These are phyloP conservation scores for Rhododendron simsii DNA, from an alignment of 148 eudicot species.

Conservation along the genomic window DNA sequence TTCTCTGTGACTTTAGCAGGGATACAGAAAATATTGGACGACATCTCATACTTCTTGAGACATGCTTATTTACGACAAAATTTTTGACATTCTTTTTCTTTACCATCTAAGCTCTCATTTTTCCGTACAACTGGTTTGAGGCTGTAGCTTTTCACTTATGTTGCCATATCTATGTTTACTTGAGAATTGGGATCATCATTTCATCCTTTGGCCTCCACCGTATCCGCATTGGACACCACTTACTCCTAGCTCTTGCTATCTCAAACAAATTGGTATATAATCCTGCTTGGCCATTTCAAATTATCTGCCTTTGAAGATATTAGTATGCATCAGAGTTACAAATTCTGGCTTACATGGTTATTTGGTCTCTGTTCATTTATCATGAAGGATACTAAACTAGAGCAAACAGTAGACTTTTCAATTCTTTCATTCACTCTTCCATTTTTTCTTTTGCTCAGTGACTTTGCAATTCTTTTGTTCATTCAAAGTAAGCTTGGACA, in stretches of 20 bases:
- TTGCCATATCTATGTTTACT: neutral
- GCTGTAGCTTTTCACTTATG: neutral
- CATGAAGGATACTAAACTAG: neutral
- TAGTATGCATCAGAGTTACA: neutral
- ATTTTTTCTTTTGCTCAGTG: neutral
- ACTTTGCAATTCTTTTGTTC: neutral
- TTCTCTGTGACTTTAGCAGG: neutral
- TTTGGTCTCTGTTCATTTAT: neutral
- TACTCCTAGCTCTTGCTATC: neutral
- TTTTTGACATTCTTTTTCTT: neutral
- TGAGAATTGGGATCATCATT: neutral
- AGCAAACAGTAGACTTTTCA: neutral
- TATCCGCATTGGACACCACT: neutral
- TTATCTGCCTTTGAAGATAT: neutral
- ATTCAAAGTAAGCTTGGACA: neutral
- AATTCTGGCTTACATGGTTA: neutral
- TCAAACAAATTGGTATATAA: neutral
- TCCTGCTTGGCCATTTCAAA: neutral
- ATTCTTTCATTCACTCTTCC: neutral
- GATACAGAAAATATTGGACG: neutral
- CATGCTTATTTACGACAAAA: neutral
- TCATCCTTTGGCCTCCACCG: neutral
- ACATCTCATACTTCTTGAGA: neutral
- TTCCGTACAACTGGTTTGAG: neutral
- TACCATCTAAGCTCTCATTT: neutral